Conservation (phyloP, 2,329 filamentous ascomycete genomes). For the Sarocladium kiliense region DNA sequence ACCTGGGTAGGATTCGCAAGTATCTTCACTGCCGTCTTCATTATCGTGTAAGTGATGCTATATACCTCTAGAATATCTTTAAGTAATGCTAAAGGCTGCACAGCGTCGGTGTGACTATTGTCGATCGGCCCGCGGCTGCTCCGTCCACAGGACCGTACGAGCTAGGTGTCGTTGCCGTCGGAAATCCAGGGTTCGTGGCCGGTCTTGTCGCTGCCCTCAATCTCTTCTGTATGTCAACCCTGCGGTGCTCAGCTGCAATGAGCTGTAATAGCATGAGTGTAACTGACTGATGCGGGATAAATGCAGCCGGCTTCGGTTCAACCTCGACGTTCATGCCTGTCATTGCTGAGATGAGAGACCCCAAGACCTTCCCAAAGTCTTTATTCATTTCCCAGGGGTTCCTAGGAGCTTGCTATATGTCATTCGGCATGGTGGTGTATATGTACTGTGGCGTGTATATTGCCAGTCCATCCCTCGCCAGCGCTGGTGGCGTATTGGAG, state of each 20-base stretch:
- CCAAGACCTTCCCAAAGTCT: slow-evolving; percentile 18
- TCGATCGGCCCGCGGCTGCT: slow-evolving; percentile 22
- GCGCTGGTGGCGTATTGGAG: slow-evolving; percentile 34
- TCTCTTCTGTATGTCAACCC: slow-evolving; percentile 18
- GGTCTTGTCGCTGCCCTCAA: slow-evolving; percentile 21
- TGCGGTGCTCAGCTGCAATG: no score
- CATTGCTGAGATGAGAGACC: slow-evolving; percentile 27
- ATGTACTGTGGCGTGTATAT: slow-evolving; percentile 37
- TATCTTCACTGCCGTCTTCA: slow-evolving; percentile 22
- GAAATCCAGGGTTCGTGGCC: slow-evolving; percentile 21
- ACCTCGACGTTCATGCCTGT: slow-evolving; percentile 29
- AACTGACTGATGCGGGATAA: background rate
- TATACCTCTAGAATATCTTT: no score
- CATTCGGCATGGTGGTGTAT: slow-evolving; percentile 14
- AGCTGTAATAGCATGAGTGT: background rate
- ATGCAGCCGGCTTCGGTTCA: slow-evolving; percentile 32
- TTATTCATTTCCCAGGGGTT: slow-evolving; percentile 13
- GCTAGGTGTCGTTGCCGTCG: slow-evolving; percentile 22
- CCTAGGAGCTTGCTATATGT: slow-evolving; percentile 12
- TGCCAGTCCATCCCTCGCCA: slow-evolving; percentile 39
- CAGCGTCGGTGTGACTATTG: slow-evolving; percentile 23
- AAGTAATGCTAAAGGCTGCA: no score
- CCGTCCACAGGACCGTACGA: slow-evolving; percentile 16
- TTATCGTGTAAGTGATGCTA: slow-evolving; percentile 11
- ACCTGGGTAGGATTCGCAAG: slow-evolving; percentile 24